Evolutionary conservation across 371 early-diverging fungal genomes (phyloP), one percentile per base, ranked within the genome.

Genomic region (Mycotypha africana): DNA sequence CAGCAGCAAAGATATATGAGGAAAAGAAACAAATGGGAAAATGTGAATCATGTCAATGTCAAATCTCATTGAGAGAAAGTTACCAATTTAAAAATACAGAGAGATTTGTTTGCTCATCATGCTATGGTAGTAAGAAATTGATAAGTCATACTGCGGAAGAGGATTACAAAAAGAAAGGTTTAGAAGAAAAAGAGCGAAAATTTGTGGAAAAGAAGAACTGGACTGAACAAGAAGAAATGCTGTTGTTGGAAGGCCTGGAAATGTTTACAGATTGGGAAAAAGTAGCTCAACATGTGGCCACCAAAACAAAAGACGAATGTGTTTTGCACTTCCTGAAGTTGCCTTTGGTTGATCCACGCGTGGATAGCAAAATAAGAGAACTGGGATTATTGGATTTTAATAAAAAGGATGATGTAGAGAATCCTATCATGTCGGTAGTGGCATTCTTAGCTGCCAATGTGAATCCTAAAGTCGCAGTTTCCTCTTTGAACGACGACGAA

Each of bases 391-490:
- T 68, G 16, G 58, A 61, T 21, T 86, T 74, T 50, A 69, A 84
- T 54, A 32, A 76, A 81, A 42, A 46, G 30, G 88, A 62, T 72
- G 65, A 37, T 72, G 85, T 87, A 0, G 91, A 94, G 24, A 98
- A 99, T 58, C 99, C 99, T 0, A 88, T 97, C 22, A 86, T 97
- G 88, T 86, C 92, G 3, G 85, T 97, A 0, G 91, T 97, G 0
- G 92, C 97, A 0, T 97, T 97, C 55, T 64, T 99, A 50, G 93
- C 95, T 2, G 79, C 91, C n/a, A 82, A 88, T 12, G 97, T 99
- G n/a, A 83, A 86, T 54, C 95, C 99, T 0, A 76, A 86, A 16
- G 92, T 98, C 0, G 98, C 95, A 0, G 79, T 85, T 1, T 92
- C 91, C 0, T 91, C 93, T 4, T 20, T 51, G 2, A 12, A 9